Conservation (phyloP, 805 yeast species). For the Lipomyces starkeyi region DNA sequence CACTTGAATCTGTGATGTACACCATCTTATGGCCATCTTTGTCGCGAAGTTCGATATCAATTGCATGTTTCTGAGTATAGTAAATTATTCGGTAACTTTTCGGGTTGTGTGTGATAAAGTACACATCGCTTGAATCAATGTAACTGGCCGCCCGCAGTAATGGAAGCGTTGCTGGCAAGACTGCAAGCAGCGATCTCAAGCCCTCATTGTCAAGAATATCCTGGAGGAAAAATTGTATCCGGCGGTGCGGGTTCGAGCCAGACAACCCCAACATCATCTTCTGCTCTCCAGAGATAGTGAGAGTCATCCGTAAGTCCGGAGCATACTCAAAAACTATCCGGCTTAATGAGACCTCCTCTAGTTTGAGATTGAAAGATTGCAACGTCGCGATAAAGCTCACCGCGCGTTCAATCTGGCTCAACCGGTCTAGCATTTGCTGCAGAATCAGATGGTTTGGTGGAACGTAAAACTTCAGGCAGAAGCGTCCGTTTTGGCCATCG, state of each 20-base stretch:
- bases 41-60: constrained; percentile 24
- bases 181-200: constrained; percentile 40
- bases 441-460: constrained; percentile 38
- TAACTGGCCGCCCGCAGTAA: constrained; percentile 38
- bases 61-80: constrained; percentile 12
- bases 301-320: constrained; percentile 33
- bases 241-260: constrained; percentile 41
- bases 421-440: constrained; percentile 39
- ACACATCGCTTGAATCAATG: constrained; percentile 31
- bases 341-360: constrained; percentile 43
- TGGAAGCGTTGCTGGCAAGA: constrained; percentile 43
- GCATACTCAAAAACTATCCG: constrained; percentile 44
- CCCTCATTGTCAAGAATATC: constrained; percentile 42
- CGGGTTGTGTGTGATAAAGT: constrained; percentile 35
- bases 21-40: constrained; percentile 20
- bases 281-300: constrained; percentile 18
- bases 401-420: constrained; percentile 43
- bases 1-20: constrained; percentile 25
- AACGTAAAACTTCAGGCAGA: constrained; percentile 23
- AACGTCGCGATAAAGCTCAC: constrained; percentile 44
- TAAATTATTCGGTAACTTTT: constrained; percentile 27
- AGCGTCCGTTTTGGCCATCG: constrained; percentile 32
- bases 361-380: constrained; percentile 40
- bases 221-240: constrained; percentile 42
- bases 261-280: constrained; percentile 36